These are phyloP conservation scores for Colletotrichum gloeosporioides DNA, from an alignment of 2,329 filamentous ascomycete genomes.

Conservation along the genomic window DNA sequence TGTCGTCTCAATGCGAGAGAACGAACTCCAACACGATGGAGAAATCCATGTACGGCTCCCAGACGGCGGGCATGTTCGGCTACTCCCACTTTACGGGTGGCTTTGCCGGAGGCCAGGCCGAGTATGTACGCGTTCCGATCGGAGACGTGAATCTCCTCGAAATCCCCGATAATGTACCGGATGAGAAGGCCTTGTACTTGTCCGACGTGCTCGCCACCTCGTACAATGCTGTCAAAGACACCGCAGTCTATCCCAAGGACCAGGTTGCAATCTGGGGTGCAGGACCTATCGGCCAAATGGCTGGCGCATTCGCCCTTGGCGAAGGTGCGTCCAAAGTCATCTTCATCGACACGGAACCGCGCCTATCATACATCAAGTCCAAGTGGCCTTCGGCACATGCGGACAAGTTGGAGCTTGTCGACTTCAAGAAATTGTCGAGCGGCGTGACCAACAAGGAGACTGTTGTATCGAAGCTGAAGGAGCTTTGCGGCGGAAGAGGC, in stretches of 20 bases:
- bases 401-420: slow-evolving; percentile 68
- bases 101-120: slow-evolving; percentile 86
- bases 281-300: slow-evolving; percentile 87
- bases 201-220: slow-evolving; percentile 82
- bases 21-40: slow-evolving; percentile 77
- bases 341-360: slow-evolving; percentile 75
- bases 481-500: slow-evolving; percentile 73
- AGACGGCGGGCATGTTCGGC: slow-evolving; percentile 76
- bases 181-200: slow-evolving; percentile 82
- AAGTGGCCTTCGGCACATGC: slow-evolving; percentile 57
- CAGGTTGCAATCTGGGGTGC: slow-evolving; percentile 85
- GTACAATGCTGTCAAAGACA: slow-evolving; percentile 85
- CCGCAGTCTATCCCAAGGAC: slow-evolving; percentile 78
- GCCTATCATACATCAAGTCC: slow-evolving; percentile 71
- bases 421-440: slow-evolving; percentile 66
- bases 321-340: slow-evolving; percentile 79
- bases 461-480: slow-evolving; percentile 75
- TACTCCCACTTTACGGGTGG: slow-evolving; percentile 84
- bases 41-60: slow-evolving; percentile 79
- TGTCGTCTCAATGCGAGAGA: slow-evolving; percentile 79
- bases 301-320: slow-evolving; percentile 74
- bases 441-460: slow-evolving; percentile 64
- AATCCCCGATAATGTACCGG: slow-evolving; percentile 79
- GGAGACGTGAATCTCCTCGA: slow-evolving; percentile 83
- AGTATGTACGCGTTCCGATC: slow-evolving; percentile 83